phyloP scores from a whole-genome alignment of 495 filamentous ascomycete genomes.

The Lineolata rhizophorae region DNA sequence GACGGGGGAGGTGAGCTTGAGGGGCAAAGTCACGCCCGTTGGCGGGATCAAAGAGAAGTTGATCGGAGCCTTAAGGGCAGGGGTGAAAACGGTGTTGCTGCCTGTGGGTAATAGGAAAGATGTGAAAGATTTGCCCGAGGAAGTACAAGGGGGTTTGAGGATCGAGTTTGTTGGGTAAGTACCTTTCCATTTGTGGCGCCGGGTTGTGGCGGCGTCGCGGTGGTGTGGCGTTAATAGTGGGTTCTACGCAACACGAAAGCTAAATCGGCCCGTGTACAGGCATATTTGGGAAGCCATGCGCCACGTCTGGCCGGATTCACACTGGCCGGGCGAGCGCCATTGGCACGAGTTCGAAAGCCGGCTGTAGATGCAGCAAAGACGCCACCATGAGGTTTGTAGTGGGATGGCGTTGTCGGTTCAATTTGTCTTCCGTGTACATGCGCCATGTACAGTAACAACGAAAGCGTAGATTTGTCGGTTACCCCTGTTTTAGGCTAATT shows the following conservation, averaged over 20 bases:
- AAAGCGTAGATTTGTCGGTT: too few species aligned
- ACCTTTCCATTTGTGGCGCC: neutral
- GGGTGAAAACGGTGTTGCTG: constrained; percentile 83
- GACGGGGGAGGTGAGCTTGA: constrained; percentile 85
- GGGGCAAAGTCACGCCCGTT: constrained; percentile 72
- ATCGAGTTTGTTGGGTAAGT: constrained; percentile 74
- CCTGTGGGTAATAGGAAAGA: constrained; percentile 84
- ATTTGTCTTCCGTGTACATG: too few species aligned
- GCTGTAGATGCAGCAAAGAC: too few species aligned
- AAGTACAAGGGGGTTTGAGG: constrained; percentile 70
- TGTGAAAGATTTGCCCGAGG: constrained; percentile 71
- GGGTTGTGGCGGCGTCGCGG: too few species aligned
- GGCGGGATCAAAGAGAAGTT: constrained; percentile 98
- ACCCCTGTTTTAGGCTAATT: too few species aligned
- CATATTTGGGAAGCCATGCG: constrained; percentile 81
- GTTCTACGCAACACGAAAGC: too few species aligned
- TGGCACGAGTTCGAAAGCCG: constrained; percentile 39
- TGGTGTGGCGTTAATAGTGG: constrained; percentile 11
- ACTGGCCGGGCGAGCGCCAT: constrained; percentile 52
- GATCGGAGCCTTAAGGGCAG: constrained; percentile 80
- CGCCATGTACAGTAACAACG: too few species aligned
- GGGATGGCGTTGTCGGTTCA: too few species aligned
- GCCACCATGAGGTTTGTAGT: too few species aligned
- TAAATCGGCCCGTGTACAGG: constrained; percentile 19
- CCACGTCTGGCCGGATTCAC: constrained; percentile 62